Evolutionary conservation across 495 filamentous ascomycete species (phyloP).

Genomic region (Trichoderma reesei): DNA sequence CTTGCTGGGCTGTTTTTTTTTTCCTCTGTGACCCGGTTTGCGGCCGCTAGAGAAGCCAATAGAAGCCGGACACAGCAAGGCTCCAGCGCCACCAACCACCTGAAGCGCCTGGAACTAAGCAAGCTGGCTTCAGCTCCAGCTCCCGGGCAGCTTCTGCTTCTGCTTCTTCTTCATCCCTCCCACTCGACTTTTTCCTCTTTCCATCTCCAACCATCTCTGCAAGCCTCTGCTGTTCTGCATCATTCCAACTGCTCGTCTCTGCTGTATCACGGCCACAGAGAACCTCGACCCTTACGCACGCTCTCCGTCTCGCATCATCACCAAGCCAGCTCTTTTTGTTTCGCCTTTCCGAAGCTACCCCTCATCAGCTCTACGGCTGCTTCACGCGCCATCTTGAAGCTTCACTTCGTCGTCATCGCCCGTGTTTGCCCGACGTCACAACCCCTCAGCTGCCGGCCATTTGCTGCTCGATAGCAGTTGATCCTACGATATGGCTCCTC

Average conservation of each 20-base stretch:
- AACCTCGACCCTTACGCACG: neutral
- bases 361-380: neutral
- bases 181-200: neutral
- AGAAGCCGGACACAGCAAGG: neutral
- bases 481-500: constrained; percentile 32
- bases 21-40: neutral
- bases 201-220: neutral
- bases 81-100: neutral
- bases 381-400: neutral
- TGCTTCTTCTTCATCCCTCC: neutral
- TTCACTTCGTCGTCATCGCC: constrained; percentile 3
- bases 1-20: neutral
- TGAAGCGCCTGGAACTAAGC: neutral
- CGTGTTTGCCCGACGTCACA: neutral
- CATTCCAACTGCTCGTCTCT: too few species aligned
- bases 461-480: neutral
- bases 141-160: neutral
- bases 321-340: neutral
- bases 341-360: neutral
- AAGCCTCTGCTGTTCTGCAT: neutral
- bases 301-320: neutral
- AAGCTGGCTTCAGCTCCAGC: too few species aligned
- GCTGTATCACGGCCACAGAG: too few species aligned
- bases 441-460: neutral
- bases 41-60: neutral